These are phyloP conservation scores for Blastobotrys americana DNA, from an alignment of 805 yeast genomes.

Conservation along the genomic window DNA sequence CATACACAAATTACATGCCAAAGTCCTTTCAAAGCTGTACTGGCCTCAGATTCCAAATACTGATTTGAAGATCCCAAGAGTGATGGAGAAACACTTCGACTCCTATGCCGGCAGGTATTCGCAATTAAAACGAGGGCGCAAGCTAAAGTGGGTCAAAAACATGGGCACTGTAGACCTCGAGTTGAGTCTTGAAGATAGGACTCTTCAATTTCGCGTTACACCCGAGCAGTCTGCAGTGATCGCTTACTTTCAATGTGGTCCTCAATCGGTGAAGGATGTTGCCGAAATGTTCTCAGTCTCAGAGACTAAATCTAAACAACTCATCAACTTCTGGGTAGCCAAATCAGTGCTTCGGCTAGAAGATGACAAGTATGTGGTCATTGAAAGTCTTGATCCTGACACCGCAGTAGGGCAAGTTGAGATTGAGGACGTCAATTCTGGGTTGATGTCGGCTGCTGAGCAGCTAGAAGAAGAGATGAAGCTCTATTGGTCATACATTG, in stretches of 20 bases:
- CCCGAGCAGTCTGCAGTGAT: constrained; percentile 68
- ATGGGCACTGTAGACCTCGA: constrained; percentile 58
- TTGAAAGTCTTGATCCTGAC: constrained; percentile 29
- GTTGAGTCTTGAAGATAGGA: constrained; percentile 46
- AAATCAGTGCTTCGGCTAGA: constrained; percentile 43
- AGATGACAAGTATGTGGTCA: constrained; percentile 33
- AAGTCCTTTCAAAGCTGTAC: constrained; percentile 65
- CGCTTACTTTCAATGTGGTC: constrained; percentile 36
- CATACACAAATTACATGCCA: constrained; percentile 39
- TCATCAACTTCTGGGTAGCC: constrained; percentile 57
- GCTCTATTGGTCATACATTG: constrained; percentile 42
- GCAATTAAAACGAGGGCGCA: constrained; percentile 47
- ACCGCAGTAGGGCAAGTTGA: constrained; percentile 3
- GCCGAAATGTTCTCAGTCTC: constrained; percentile 37
- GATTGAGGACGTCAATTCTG: constrained; percentile 7
- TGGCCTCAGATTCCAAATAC: constrained; percentile 61
- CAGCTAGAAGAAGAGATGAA: constrained; percentile 31
- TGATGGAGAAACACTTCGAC: constrained; percentile 33
- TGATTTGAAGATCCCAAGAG: constrained; percentile 43
- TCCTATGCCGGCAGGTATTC: constrained; percentile 41
- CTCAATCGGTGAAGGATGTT: constrained; percentile 31
- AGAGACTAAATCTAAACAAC: constrained; percentile 33
- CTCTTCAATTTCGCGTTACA: constrained; percentile 41
- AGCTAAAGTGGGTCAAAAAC: constrained; percentile 48
- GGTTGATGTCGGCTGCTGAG: constrained; percentile 26